Base-by-base conservation (phyloP, 805 yeast species). In the Ogataea ramenticola region DNA sequence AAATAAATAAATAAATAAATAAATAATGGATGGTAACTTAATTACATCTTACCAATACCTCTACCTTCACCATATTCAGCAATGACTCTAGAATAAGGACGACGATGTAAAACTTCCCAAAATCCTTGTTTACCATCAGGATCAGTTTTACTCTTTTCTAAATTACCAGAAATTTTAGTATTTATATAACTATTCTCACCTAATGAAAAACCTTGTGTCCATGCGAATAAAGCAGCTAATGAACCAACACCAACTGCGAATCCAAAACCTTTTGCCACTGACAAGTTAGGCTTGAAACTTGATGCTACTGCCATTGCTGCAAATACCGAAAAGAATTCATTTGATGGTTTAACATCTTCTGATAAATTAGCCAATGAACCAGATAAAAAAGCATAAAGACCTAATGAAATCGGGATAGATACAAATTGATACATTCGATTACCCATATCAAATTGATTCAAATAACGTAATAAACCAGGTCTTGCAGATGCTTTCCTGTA, bases 91-190 rank as follows among this genome's bases (percentile, higher is more conserved):
- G 88, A 79, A 51, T 86, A 66, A 16, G 95, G 95, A 57, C 86
- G 77, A 71, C 96, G 81, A 68, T 80, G 77, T 60, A 79, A 77
- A 32, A 81, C 80, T 50, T 86, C 91, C 89, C 89, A 87, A 66
- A 85, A 84, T 33, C 80, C 80, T 57, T 77, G 82, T 45, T 60
- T 68, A 3, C 20, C 37, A n/a, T 26, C 33, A 9, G 17, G 21
- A 22, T 36, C 32, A 11, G 32, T 10, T 3, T 26, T 9, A 11
- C 17, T 10, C 15, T 36, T 16, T 16, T 26, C 17, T n/a, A 20
- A 16, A 9, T 15, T 12, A n/a, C 19, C 30, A 3, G 19, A 6
- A 15, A n/a, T 9, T 17, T 17, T 31, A 19, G 19, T 17, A 7
- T 22, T 17, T 3, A 15, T 3, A 16, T 8, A 24, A 21, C 31